Conservation (phyloP, 2,329 filamentous ascomycete species). For the Aspergillus eucalypticola region DNA sequence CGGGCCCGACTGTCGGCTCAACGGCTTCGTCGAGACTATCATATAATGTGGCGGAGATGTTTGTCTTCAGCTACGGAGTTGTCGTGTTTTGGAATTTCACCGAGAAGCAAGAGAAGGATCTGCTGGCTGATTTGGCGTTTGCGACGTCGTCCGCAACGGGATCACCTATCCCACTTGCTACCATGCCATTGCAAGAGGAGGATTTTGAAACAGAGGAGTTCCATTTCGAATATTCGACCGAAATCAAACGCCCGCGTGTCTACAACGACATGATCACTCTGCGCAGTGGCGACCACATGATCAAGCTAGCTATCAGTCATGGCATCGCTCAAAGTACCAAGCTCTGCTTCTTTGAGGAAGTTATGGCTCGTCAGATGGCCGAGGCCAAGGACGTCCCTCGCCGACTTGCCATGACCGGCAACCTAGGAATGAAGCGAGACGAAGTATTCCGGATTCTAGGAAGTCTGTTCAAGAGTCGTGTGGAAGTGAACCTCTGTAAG, state of each 20-base stretch:
- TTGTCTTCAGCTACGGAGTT: conserved; percentile 94
- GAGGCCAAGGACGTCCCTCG: conserved; percentile 92
- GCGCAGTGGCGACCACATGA: conserved; percentile 95
- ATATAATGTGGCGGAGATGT: conserved; percentile 80
- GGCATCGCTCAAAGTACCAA: conserved; percentile 98
- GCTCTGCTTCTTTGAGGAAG: conserved; percentile 91
- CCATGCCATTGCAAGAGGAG: conserved; percentile 76
- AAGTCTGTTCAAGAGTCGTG: conserved; percentile 84
- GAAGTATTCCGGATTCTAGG: conserved; percentile 93
- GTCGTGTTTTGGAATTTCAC: conserved; percentile 99
- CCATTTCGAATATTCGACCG: conserved; percentile 92
- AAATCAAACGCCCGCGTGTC: conserved; percentile 82
- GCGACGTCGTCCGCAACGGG: conserved; percentile 52
- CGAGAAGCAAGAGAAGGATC: conserved; percentile 92
- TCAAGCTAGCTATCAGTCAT: conserved; percentile 95
- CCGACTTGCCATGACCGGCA: conserved; percentile 81
- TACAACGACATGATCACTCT: conserved; percentile 99
- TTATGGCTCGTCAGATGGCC: conserved; percentile 91
- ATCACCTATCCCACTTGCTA: conserved; percentile 64
- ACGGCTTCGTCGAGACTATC: conserved; percentile 66
- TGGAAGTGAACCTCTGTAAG: conserved; percentile 97
- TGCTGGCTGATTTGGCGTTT: conserved; percentile 92
- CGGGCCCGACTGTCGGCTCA: conserved; percentile 38
- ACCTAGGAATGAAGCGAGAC: conserved; percentile 84
- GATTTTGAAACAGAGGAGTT: conserved; percentile 98